Percentiles rank a stretch among this genome's conserved stretches.
Conservation (phyloP, 257 asterid species). For the Solanum clarkiae region DNA sequence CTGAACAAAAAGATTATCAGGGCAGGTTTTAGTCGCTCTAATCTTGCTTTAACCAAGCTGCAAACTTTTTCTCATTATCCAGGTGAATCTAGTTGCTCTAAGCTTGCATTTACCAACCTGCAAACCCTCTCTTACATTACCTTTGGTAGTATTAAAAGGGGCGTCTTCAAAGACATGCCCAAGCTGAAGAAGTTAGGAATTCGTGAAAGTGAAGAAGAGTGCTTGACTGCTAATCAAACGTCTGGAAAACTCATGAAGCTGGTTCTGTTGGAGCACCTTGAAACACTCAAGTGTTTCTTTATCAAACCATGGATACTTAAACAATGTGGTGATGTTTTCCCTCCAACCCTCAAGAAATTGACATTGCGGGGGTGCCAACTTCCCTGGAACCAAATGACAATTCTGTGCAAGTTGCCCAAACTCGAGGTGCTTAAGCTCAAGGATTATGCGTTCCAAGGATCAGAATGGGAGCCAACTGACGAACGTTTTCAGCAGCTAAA, state of each 20-base stretch:
- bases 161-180: neutral
- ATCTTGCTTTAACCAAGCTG: neutral
- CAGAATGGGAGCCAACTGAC: neutral
- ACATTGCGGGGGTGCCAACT: neutral
- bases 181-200: neutral
- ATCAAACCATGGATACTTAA: neutral
- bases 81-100: neutral
- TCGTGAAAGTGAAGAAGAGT: neutral
- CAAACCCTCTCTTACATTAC: neutral
- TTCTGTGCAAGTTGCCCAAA: neutral
- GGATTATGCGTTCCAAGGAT: neutral
- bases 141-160: neutral
- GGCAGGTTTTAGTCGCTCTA: neutral
- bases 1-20: neutral
- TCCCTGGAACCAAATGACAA: neutral
- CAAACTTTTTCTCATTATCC: neutral
- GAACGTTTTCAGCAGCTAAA: neutral
- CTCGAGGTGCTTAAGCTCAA: neutral
- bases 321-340: neutral
- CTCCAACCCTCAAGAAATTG: neutral
- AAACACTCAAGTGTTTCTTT: neutral
- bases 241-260: neutral
- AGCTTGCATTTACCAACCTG: neutral
- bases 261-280: neutral
- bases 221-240: neutral